Evolutionary conservation across 2,329 filamentous ascomycete genomes (phyloP), one percentile per base, ranked within the genome.

Genomic region (Boeremia exigua): DNA sequence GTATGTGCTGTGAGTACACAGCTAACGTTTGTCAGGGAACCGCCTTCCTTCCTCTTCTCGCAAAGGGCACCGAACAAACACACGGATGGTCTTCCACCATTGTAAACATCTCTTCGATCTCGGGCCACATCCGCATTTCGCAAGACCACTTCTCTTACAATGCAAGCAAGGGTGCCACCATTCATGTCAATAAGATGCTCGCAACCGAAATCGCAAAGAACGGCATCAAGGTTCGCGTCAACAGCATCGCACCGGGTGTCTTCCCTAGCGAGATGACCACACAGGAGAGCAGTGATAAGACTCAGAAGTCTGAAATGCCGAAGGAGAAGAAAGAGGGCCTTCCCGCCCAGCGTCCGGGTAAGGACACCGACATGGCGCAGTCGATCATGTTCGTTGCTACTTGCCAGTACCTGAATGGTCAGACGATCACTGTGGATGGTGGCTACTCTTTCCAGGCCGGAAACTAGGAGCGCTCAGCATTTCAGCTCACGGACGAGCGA

Each of bases 261-360:
- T 86, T 86, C 67, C 82, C 83, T 0, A 80, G 78, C 12, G 82
- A 86, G 70, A 85, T 86, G 81, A 86, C 83, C 2, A 79, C 83
- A 0, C 75, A 78, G 6, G 79, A 79, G 42, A 81, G 78, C 53
- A 78, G 65, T 9, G 65, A 79, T 32, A 78, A 80, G 14, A 79
- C 81, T 59, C 81, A 85, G 74, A 86, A 85, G 77, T 81, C 77
- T 28, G 71, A 80, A 56, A 77, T 86, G 55, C 78, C 79, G 8
- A 84, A 82, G 73, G 80, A 82, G 52, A 77, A 81, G 61, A 82
- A 81, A 66, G 77, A 75, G 49, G 80, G 80, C 45, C 73, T 83
- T 45, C 81, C 82, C 7, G 79, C 81, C 6, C 73, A 75, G 55
- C 67, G 82, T 38, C 83, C 83, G 0, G 85, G 85, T 0, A 81